Conservation (phyloP, 768 basidiomycete genomes). For the Rhizopogon vinicolor region DNA sequence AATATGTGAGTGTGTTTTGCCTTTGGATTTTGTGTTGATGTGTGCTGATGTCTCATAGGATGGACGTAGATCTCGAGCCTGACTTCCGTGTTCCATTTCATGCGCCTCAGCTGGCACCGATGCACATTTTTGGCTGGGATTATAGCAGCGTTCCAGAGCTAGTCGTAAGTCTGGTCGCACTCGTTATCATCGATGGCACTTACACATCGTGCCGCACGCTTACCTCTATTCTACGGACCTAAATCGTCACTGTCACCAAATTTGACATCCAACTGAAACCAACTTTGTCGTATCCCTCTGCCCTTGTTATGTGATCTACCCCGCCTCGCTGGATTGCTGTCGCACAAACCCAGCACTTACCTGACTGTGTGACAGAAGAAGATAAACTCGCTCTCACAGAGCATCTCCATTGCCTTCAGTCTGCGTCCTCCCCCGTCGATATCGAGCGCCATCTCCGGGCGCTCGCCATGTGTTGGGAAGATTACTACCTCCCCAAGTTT, state of each 20-base stretch:
- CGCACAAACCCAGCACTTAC: conserved; percentile 13
- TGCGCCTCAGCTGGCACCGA: conserved; percentile 23
- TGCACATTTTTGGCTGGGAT: conserved; percentile 22
- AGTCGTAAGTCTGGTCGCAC: conserved; percentile 16
- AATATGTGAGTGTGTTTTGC: conserved; percentile 2
- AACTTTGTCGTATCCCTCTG: not conserved
- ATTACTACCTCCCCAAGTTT: conserved; percentile 26
- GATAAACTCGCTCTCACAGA: conserved; percentile 19
- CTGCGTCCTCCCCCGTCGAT: conserved; percentile 8
- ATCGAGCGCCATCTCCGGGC: conserved; percentile 19
- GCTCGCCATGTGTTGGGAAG: conserved; percentile 25
- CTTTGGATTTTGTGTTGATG: not conserved
- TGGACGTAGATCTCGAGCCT: conserved; percentile 13
- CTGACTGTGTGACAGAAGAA: conserved; percentile 15
- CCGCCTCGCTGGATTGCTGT: not conserved
- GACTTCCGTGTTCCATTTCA: conserved; percentile 25
- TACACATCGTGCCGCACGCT: not conserved
- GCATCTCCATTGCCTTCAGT: conserved; percentile 9
- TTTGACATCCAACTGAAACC: not conserved
- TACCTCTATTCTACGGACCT: not conserved
- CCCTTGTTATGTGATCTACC: not conserved
- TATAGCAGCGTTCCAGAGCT: conserved; percentile 21
- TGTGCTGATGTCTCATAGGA: not conserved
- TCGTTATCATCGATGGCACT: not conserved
- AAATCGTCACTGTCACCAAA: not conserved